Conservation (phyloP, 129 eudicot genomes). For the Smallanthus sonchifolius region DNA sequence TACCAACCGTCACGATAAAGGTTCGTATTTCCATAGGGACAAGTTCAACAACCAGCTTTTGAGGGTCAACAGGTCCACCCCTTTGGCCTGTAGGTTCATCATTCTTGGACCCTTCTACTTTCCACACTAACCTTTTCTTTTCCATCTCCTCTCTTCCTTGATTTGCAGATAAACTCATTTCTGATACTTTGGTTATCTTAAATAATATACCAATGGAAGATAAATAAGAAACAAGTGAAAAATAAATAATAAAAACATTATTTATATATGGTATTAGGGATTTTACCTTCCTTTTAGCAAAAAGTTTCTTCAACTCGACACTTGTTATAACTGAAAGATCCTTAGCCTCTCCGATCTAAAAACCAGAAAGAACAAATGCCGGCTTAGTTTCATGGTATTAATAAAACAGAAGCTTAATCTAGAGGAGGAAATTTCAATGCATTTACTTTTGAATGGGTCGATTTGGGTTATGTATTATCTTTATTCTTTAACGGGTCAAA, state of each 20-base stretch:
- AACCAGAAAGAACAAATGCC: constrained; percentile 10
- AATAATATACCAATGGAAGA: not conserved
- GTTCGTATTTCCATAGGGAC: constrained; percentile 86
- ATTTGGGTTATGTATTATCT: not conserved
- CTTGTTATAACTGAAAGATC: constrained; percentile 65
- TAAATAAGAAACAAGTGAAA: not conserved
- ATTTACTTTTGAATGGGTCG: not conserved
- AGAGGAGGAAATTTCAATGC: not conserved
- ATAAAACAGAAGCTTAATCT: constrained; percentile 2
- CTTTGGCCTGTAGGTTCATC: constrained; percentile 30
- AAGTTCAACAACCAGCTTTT: constrained; percentile 58
- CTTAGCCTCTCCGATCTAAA: constrained; percentile 81
- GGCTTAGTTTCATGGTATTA: constrained; percentile 4
- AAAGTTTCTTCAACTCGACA: constrained; percentile 64
- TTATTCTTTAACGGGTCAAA: not conserved
- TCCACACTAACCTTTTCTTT: constrained; percentile 82
- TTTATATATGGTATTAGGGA: not conserved
- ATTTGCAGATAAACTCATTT: constrained; percentile 84
- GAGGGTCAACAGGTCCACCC: constrained; percentile 75
- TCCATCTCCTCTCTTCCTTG: constrained; percentile 89
- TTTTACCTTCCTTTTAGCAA: constrained; percentile 54
- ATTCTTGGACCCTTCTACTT: constrained; percentile 47
- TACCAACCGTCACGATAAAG: constrained; percentile 36
- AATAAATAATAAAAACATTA: not conserved
- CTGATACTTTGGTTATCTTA: constrained; percentile 53